phyloP scores from a whole-genome alignment of 2,329 filamentous ascomycete genomes.

The Penicillium sp. region DNA sequence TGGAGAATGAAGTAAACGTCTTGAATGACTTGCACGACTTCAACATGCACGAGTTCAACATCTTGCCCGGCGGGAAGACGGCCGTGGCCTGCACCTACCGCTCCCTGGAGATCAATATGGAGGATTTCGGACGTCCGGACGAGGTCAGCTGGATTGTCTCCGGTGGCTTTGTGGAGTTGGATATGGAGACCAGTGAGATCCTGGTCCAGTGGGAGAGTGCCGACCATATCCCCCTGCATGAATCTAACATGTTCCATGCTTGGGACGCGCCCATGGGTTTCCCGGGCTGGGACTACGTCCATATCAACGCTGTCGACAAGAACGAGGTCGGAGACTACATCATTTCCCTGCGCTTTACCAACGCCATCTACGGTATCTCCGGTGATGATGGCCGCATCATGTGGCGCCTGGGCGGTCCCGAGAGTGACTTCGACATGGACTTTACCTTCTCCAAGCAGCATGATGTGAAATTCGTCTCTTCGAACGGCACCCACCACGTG shows the following conservation, averaged over 20 bases:
- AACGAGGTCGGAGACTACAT: conserved; percentile 38
- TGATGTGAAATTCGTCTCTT: conserved; percentile 33
- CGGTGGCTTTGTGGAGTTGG: conserved; percentile 38
- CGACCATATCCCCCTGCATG: conserved; percentile 30
- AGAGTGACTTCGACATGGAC: conserved; percentile 29
- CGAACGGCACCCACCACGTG: conserved; percentile 27
- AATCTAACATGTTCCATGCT: conserved; percentile 27
- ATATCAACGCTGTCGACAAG: conserved; percentile 42
- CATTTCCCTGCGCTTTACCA: conserved; percentile 37
- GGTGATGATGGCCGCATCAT: conserved; percentile 34
- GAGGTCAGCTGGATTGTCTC: conserved; percentile 30
- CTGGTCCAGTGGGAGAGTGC: conserved; percentile 36
- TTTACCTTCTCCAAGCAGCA: conserved; percentile 39
- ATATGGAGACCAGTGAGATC: conserved; percentile 33
- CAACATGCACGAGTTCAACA: conserved; percentile 42
- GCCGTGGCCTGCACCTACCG: conserved; percentile 31
- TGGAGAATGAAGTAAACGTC: conserved; percentile 38
- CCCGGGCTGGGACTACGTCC: conserved; percentile 35
- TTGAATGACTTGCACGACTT: conserved; percentile 27
- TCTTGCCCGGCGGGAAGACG: conserved; percentile 33
- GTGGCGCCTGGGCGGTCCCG: conserved; percentile 38
- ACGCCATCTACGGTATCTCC: conserved; percentile 38
- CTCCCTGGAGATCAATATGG: conserved; percentile 20
- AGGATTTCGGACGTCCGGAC: conserved; percentile 29
- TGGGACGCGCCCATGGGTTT: conserved; percentile 6